Base-by-base conservation (phyloP, 1,284 basidiomycete genomes). In the Porogramme epimiltina region DNA sequence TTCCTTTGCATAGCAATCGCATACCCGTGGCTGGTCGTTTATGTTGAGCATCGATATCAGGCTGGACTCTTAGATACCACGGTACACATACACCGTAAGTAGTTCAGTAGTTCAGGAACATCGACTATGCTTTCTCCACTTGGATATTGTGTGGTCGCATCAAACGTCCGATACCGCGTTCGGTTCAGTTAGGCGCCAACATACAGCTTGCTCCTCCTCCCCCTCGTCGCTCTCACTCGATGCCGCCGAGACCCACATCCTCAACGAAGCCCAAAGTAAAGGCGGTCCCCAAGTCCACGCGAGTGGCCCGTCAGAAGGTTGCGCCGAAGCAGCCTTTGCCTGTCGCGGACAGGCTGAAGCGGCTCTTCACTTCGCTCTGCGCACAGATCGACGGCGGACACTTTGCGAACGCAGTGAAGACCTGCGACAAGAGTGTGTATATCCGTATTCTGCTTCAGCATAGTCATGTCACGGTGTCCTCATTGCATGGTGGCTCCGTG, bases 311-410 rank as follows among this genome's bases (percentile, higher is more conserved):
- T 24, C 47, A 56, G 34, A 59, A 56, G 23, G 39, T 52, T 9
- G 48, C 50, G 1, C 55, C 50, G 25, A 87, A 84, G 62, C 76
- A 82, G 47, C 75, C 82, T 2, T 66, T 82, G 16, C 70, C 84
- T 0, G 61, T 75, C 4, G 70, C 78, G 22, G 89, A 91, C 59
- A 75, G 81, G 47, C 68, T 89, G 47, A 87, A 84, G 61, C 81
- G 83, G 39, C 75, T 91, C 46, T 93, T 92, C 70, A 82, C 80
- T 47, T 89, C 89, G 44, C 73, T 95, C 19, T 85, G 84, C 64
- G 87, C 90, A 20, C 92, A 94, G 66, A 84, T 93, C 61, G 89
- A 94, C 59, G 89, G 89, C 28, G 88, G 87, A 2, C 85, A 91
- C 70, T 87, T 89, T 66, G 72, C 75, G 51, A 92, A 89, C 66